Base-by-base conservation (phyloP, 495 filamentous ascomycete species). In the Daldinia decipiens region DNA sequence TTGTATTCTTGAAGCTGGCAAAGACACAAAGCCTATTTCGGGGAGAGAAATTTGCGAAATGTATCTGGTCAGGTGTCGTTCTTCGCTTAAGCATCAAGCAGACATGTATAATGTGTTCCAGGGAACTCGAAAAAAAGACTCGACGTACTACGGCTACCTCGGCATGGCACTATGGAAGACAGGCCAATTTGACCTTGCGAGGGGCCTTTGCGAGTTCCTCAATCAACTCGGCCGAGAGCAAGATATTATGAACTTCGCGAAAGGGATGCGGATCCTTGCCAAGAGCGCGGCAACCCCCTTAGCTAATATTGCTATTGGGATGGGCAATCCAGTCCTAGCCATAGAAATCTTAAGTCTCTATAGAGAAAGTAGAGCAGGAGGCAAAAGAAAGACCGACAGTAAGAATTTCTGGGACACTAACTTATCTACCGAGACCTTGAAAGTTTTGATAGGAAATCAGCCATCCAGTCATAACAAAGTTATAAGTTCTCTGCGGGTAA, bases 281-380 rank as follows among this genome's bases (percentile, higher is more conserved):
- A 65, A 50, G 55, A 62, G 40, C 15, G 47, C 47, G 26, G 66
- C 52, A 17, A 38, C 2, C 1, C 24, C 47, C 15, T 31, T 77
- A n/a, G 62, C 40, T 36, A 69, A 51, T 29, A 47, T 75, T 32
- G 73, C 73, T 12, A 51, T 74, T 19, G 62, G 59, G 9, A 58
- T 55, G 29, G 29, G 59, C 31, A 51, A 52, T 24, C 75, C 75
- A 43, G 24, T 11, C 8, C 50, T 71, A 19, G 75, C 75, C 36
- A 39, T 77, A 6, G 65, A 76, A 9, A 72, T 77, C 9, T 54
- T 67, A 5, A 39, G 54, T 32, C 65, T 72, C 32, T 74, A 66
- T 21, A 62, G 72, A 59, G 63, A 74, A 34, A 55, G 62, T 13
- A 70, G 19, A 47, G 3, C 1, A 9, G 3, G 11, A 5, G 19